A percentile compares a stretch with the other conserved stretches of the same genome.
These are phyloP conservation scores for Avena atlantica DNA, from an alignment of 176 grass and related monocot species.

Conservation along the genomic window DNA sequence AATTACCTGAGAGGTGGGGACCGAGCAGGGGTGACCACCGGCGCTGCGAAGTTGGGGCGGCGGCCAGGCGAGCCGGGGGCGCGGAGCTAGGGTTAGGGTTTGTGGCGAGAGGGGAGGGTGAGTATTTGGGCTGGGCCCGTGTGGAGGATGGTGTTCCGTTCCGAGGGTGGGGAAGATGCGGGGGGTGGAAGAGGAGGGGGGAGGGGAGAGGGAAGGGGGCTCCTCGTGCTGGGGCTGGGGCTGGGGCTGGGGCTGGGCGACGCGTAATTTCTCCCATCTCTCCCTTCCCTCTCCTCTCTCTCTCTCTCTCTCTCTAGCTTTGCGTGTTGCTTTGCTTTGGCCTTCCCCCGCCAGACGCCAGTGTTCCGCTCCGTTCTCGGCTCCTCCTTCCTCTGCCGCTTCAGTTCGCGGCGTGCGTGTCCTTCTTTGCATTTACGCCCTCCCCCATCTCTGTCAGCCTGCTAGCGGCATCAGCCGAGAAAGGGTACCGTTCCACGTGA, in stretches of 20 bases:
- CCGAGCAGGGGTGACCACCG: not conserved
- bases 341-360: not conserved
- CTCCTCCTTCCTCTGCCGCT: conserved; percentile 21
- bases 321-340: not conserved
- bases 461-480: too few species aligned
- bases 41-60: conserved; percentile 8
- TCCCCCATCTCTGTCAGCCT: too few species aligned
- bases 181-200: not conserved
- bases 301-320: conserved; percentile 4
- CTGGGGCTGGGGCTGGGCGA: conserved; percentile 33
- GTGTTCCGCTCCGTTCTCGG: not conserved
- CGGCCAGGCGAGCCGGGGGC: conserved; percentile 11
- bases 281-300: not conserved
- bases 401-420: not conserved
- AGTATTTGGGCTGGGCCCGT: conserved; percentile 61
- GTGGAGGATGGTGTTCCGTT: not conserved
- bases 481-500: too few species aligned
- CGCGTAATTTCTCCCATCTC: conserved; percentile 66
- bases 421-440: not conserved
- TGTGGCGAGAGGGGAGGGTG: not conserved
- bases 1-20: conserved; percentile 21
- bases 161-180: conserved; percentile 31
- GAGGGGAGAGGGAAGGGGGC: not conserved
- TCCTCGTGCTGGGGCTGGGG: not conserved
- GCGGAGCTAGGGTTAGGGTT: conserved; percentile 65